Conservation (phyloP, 768 basidiomycete genomes). For the Asterophora parasitica region DNA sequence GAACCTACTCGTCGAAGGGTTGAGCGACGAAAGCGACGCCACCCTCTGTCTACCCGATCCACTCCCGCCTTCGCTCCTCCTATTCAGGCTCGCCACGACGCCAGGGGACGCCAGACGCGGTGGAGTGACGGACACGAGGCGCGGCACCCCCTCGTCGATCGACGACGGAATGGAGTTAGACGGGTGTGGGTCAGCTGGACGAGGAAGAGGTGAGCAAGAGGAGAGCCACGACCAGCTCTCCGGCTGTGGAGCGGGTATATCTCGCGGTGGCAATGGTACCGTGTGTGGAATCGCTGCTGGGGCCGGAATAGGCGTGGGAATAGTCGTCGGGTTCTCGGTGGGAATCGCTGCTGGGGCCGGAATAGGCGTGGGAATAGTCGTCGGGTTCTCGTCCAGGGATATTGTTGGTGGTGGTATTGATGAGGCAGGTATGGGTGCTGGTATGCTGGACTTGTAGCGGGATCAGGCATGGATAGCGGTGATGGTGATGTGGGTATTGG, state of each 20-base stretch:
- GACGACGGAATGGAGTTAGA: constrained; percentile 17
- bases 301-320: no score
- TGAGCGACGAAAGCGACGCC: constrained; percentile 23
- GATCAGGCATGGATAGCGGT: neutral
- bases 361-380: no score
- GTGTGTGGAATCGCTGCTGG: neutral
- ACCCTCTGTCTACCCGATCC: no score
- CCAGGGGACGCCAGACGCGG: neutral
- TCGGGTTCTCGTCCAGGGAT: neutral
- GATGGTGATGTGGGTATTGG: no score
- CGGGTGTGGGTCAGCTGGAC: neutral
- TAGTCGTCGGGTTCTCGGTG: no score
- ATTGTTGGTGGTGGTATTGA: neutral
- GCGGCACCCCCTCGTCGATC: constrained; percentile 27
- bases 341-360: no score
- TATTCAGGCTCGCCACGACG: constrained; percentile 5
- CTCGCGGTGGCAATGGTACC: neutral
- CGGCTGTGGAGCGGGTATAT: neutral
- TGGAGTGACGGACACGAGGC: constrained; percentile 3
- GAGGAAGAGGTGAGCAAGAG: constrained; percentile 3
- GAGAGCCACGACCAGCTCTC: constrained; percentile 21
- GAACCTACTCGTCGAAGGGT: constrained; percentile 42
- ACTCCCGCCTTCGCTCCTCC: constrained; percentile 4
- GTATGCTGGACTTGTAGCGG: no score
- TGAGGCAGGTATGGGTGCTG: neutral